Evolutionary conservation across 2,329 filamentous ascomycete species (phyloP), one percentile per base, ranked within the genome.

Genomic region (Alternaria tenuissima): DNA sequence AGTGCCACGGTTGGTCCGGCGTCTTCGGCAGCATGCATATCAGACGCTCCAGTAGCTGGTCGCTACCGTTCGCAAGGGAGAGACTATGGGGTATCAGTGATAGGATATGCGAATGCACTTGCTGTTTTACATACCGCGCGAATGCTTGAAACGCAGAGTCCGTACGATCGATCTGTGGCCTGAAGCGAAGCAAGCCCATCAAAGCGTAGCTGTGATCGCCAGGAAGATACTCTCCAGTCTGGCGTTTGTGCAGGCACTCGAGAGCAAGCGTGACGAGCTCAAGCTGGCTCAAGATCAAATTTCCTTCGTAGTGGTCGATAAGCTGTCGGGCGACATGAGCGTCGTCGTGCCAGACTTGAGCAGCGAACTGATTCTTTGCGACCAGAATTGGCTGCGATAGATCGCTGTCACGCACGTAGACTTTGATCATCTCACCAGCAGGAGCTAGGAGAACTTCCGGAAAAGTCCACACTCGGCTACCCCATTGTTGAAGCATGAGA

Each of bases 121-220:
- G 4, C 16, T 1, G 0, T 3, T 9, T n/a, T 9, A 42, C 67
- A 22, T 64, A 71, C 34, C 80, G 74, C 5, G 81, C 80, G 54
- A 84, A 84, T 0, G 82, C 82, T 61, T 83, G 79, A 57, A 85
- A 84, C 0, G 73, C 78, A 3, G 78, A 74, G 58, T 84, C 82
- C 0, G 65, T 72, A 2, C 68, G 67, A 44, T 80, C 70, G 5
- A 83, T 74, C 16, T 65, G 64, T 0, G 81, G 82, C 7, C 82
- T 67, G 11, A 78, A 73, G 7, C 80, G 73, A 3, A 81, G 63
- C 9, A 84, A 74, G 3, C 82, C 82, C 81, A 83, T 84, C 26
- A 84, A 66, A 0, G 81, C 81, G 46, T 84, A 84, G 7, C 78
- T 76, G 8, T 80, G 70, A 54, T 84, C 82, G 1, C 80, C 81